phyloP scores from a whole-genome alignment of 495 filamentous ascomycete species.

The Penicillium odoratum region DNA sequence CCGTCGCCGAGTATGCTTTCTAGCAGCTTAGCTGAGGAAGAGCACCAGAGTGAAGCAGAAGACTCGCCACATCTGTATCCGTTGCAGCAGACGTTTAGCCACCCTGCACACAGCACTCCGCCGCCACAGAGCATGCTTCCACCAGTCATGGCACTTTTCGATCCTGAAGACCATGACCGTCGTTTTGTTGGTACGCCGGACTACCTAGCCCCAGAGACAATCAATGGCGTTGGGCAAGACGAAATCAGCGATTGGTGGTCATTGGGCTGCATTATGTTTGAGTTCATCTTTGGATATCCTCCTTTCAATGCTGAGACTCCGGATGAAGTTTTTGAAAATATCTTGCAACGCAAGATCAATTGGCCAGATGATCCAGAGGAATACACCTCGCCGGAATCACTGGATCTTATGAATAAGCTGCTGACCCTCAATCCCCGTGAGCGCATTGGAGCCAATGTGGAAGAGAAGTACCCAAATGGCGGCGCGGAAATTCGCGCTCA shows the following conservation, averaged over 20 bases:
- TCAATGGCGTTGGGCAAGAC: conserved; percentile 91
- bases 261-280: conserved; percentile 93
- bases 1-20: conserved; percentile 41
- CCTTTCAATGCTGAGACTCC: conserved; percentile 91
- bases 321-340: conserved; percentile 96
- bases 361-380: conserved; percentile 78
- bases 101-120: conserved; percentile 55
- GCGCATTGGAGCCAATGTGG: conserved; percentile 79
- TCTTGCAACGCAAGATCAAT: conserved; percentile 80
- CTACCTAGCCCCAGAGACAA: conserved; percentile 95
- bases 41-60: conserved; percentile 63
- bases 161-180: conserved; percentile 89
- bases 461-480: conserved; percentile 74
- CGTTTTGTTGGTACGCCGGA: conserved; percentile 96
- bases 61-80: conserved; percentile 70
- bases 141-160: conserved; percentile 92
- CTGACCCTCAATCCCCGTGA: conserved; percentile 78
- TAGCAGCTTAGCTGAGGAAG: conserved; percentile 63
- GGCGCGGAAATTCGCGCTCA: conserved; percentile 89
- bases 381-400: conserved; percentile 76
- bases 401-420: conserved; percentile 88
- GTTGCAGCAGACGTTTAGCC: conserved; percentile 61
- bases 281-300: conserved; percentile 89
- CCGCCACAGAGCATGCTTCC: conserved; percentile 82
- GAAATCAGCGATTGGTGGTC: conserved; percentile 99